phyloP scores from a whole-genome alignment of 768 basidiomycete genomes.

The Terana coerulea region DNA sequence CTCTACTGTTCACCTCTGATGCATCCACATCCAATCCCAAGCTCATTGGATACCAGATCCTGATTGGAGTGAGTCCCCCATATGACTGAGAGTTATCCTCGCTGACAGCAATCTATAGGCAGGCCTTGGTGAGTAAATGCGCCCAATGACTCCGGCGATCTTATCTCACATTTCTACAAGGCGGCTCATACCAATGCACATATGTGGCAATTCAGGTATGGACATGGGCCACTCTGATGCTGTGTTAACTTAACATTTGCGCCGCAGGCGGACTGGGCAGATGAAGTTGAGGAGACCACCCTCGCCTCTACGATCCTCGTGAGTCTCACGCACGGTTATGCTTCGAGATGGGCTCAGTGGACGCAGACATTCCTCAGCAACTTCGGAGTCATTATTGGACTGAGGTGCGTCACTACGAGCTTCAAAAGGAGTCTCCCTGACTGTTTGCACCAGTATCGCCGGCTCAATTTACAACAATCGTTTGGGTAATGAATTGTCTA shows the following conservation, averaged over 20 bases:
- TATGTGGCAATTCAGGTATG: background rate
- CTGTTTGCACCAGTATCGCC: background rate
- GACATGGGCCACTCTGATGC: too few relatives aligned
- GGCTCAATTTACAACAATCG: background rate
- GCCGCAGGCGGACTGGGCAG: constrained; percentile 1
- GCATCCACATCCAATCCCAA: background rate
- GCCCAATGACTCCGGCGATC: too few relatives aligned
- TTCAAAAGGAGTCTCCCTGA: too few relatives aligned
- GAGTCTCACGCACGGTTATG: too few relatives aligned
- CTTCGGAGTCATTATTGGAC: background rate
- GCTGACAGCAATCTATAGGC: too few relatives aligned
- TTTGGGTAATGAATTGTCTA: background rate
- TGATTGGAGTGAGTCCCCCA: background rate
- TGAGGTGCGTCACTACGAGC: background rate
- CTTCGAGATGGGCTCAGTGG: background rate
- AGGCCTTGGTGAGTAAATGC: too few relatives aligned
- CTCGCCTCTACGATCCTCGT: background rate
- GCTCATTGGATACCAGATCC: background rate
- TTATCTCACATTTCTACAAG: background rate
- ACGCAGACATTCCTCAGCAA: background rate
- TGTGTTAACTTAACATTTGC: too few relatives aligned
- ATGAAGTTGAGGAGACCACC: background rate
- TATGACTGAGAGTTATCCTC: too few relatives aligned
- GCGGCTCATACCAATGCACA: background rate
- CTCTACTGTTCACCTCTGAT: background rate